Evolutionary conservation across 164 flowering plant species (phyloP).

Genomic region (Akebia trifoliata): DNA sequence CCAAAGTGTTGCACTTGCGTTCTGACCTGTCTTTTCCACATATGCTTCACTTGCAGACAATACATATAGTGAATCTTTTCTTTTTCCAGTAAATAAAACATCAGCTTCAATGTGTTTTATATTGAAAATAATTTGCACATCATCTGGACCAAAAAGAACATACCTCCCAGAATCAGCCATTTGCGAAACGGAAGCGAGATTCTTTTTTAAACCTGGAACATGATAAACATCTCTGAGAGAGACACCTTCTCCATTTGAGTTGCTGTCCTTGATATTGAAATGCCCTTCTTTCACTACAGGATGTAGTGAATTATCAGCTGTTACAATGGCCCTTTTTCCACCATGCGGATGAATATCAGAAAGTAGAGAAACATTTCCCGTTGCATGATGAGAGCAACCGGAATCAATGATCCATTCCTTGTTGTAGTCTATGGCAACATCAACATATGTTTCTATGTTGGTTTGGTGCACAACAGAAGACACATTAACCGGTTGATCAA

Average conservation of each 20-base stretch:
- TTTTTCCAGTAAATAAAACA: slow-evolving; percentile 7
- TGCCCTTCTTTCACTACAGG: slow-evolving; percentile 16
- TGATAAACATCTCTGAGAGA: slow-evolving; percentile 1
- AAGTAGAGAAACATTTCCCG: slow-evolving; percentile 4
- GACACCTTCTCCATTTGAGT: not conserved
- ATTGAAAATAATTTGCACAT: slow-evolving; percentile 13
- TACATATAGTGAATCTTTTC: slow-evolving; percentile 16
- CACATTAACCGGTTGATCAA: slow-evolving; percentile 1
- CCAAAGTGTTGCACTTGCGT: slow-evolving; percentile 14
- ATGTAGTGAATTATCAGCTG: slow-evolving; percentile 23
- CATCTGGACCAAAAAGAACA: slow-evolving; percentile 25
- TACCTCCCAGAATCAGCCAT: slow-evolving; percentile 15
- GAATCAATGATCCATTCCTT: slow-evolving; percentile 8
- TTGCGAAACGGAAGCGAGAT: slow-evolving; percentile 14
- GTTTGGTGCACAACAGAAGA: not conserved
- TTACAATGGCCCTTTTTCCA: slow-evolving; percentile 14
- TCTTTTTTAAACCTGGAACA: slow-evolving; percentile 7
- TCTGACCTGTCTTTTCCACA: slow-evolving; percentile 21
- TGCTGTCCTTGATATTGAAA: not conserved
- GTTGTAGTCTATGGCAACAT: slow-evolving; percentile 12
- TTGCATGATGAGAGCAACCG: slow-evolving; percentile 22
- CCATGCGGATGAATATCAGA: slow-evolving; percentile 13
- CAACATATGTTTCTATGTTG: not conserved
- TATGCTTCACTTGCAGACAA: slow-evolving; percentile 17
- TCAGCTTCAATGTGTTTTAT: slow-evolving; percentile 2